These are phyloP conservation scores for Cicer cuneatum DNA, from an alignment of 306 rosid genomes.

Conservation along the genomic window DNA sequence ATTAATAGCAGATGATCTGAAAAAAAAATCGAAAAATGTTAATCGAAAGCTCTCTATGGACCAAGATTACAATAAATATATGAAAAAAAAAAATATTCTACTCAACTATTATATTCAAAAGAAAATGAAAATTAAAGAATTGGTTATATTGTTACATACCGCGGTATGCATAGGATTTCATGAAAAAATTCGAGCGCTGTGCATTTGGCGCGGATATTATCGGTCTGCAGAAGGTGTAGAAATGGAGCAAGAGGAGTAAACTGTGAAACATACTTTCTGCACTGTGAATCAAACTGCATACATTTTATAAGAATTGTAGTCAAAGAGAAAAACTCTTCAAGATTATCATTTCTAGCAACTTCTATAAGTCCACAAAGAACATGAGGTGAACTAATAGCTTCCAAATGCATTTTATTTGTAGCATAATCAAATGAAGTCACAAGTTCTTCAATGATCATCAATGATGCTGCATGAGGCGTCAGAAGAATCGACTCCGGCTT, in stretches of 20 bases:
- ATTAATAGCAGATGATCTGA: conserved; percentile 69
- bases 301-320: conserved; percentile 75
- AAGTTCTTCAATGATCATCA: conserved; percentile 77
- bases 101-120: conserved; percentile 7
- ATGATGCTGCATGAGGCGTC: conserved; percentile 77
- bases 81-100: neutral
- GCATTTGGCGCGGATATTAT: conserved; percentile 58
- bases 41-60: conserved; percentile 18
- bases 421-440: conserved; percentile 74
- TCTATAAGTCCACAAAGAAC: conserved; percentile 71
- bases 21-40: conserved; percentile 13
- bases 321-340: conserved; percentile 66
- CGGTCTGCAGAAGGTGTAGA: conserved; percentile 60
- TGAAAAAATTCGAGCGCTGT: conserved; percentile 72
- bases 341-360: conserved; percentile 65
- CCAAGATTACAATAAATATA: conserved; percentile 34
- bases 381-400: conserved; percentile 70
- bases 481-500: conserved; percentile 57
- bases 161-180: conserved; percentile 73
- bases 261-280: conserved; percentile 69
- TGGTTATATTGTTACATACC: conserved; percentile 54
- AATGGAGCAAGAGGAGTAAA: conserved; percentile 72
- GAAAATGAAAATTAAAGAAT: conserved; percentile 25
- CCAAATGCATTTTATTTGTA: conserved; percentile 77
- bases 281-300: conserved; percentile 66